phyloP scores from a whole-genome alignment of 2,329 filamentous ascomycete species.

The Dactylonectria macrodidyma region DNA sequence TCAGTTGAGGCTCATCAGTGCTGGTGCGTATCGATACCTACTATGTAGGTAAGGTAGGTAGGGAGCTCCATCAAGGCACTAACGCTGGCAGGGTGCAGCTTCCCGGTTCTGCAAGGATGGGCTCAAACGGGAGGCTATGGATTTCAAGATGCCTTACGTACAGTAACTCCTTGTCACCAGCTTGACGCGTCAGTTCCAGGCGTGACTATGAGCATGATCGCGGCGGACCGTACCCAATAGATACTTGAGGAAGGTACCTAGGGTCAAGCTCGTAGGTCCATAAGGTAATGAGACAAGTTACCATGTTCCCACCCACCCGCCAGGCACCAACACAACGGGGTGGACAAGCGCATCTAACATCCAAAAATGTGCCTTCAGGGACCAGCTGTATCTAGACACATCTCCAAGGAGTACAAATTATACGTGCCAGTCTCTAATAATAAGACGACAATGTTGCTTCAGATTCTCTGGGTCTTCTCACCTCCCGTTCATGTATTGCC shows the following conservation, averaged over 20 bases:
- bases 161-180: not conserved
- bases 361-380: too few relatives aligned
- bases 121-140: not conserved
- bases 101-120: slow-evolving; percentile 1
- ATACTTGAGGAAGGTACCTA: too few relatives aligned
- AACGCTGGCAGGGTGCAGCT: slow-evolving; percentile 11
- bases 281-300: not conserved
- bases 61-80: not conserved
- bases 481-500: too few relatives aligned
- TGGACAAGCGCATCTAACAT: too few relatives aligned
- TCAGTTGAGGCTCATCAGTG: slow-evolving; percentile 15
- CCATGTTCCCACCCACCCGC: too few relatives aligned
- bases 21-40: not conserved
- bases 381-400: too few relatives aligned
- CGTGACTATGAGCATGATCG: slow-evolving; percentile 25
- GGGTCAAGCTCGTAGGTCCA: not conserved
- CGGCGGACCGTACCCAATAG: slow-evolving; percentile 1
- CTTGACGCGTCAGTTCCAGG: slow-evolving; percentile 23
- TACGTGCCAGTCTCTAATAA: too few relatives aligned
- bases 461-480: too few relatives aligned
- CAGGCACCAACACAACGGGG: too few relatives aligned
- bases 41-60: not conserved
- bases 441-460: too few relatives aligned
- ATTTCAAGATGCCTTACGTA: not conserved
- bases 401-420: too few relatives aligned